Conservation (phyloP, 495 filamentous ascomycete species). For the Aspergillus taichungensis region DNA sequence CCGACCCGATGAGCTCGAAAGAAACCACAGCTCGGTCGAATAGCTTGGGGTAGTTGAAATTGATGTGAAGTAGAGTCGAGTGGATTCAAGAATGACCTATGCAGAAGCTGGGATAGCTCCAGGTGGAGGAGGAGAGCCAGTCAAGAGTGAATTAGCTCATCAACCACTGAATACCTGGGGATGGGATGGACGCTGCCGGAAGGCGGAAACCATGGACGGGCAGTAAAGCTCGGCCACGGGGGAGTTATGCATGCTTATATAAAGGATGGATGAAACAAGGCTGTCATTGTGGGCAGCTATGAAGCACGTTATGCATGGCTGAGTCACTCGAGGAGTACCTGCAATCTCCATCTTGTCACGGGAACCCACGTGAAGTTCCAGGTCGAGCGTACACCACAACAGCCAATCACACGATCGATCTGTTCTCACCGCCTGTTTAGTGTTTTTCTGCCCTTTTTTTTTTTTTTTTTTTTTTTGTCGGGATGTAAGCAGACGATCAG, state of each 20-base stretch:
- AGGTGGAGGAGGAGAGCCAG: slow-evolving; percentile 1
- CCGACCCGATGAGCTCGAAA: neutral
- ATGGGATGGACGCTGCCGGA: slow-evolving; percentile 11
- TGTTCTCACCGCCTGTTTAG: slow-evolving; percentile 17
- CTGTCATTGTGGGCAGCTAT: neutral
- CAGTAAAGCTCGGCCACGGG: no score
- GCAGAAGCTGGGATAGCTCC: neutral
- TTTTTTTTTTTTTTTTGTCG: slow-evolving; percentile 22
- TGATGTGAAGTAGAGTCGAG: neutral
- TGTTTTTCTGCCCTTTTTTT: slow-evolving; percentile 15
- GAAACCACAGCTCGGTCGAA: neutral
- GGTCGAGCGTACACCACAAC: neutral
- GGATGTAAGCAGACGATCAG: neutral
- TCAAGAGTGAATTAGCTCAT: slow-evolving; percentile 19
- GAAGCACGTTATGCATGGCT: no score
- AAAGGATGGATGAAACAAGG: neutral
- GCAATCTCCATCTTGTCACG: slow-evolving; percentile 2
- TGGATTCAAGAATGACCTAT: neutral
- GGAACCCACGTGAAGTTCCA: slow-evolving; percentile 13
- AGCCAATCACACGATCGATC: slow-evolving; percentile 17
- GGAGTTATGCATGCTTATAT: no score
- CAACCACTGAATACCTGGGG: slow-evolving; percentile 4
- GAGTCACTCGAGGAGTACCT: neutral
- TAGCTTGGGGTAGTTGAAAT: neutral
- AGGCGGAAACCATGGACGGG: slow-evolving; percentile 10